A percentile compares a stretch with the other conserved stretches of the same genome.
Evolutionary conservation across 2,329 filamentous ascomycete genomes (phyloP).

Genomic region (Penicillium sp.): DNA sequence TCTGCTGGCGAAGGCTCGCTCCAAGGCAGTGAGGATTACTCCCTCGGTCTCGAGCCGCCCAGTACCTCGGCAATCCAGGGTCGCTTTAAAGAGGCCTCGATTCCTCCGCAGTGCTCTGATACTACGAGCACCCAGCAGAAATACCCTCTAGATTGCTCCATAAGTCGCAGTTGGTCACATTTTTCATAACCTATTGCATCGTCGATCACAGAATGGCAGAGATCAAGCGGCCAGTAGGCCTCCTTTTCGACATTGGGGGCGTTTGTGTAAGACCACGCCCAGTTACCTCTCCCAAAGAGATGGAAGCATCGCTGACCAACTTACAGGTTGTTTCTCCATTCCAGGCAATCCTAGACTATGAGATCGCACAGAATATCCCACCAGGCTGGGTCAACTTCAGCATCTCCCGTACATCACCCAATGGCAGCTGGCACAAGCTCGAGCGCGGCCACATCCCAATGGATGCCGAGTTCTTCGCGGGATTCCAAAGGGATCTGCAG

Average conservation of each 20-base stretch:
- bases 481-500: conserved; percentile 74
- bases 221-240: conserved; percentile 63
- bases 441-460: conserved; percentile 81
- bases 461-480: conserved; percentile 71
- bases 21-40: neutral
- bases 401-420: conserved; percentile 74
- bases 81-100: conserved; percentile 4
- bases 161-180: neutral
- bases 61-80: conserved; percentile 32
- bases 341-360: conserved; percentile 90
- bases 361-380: conserved; percentile 73
- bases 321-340: conserved; percentile 83
- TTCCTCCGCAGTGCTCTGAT: conserved; percentile 13
- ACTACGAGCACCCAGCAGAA: neutral
- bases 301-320: conserved; percentile 8
- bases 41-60: conserved; percentile 18
- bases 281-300: neutral
- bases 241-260: conserved; percentile 94
- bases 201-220: conserved; percentile 36
- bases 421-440: conserved; percentile 84
- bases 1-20: neutral
- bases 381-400: conserved; percentile 89
- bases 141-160: neutral
- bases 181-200: neutral
- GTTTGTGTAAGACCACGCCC: conserved; percentile 72